Conservation (phyloP, 345 rosid genomes). For the Geranium brycei region DNA sequence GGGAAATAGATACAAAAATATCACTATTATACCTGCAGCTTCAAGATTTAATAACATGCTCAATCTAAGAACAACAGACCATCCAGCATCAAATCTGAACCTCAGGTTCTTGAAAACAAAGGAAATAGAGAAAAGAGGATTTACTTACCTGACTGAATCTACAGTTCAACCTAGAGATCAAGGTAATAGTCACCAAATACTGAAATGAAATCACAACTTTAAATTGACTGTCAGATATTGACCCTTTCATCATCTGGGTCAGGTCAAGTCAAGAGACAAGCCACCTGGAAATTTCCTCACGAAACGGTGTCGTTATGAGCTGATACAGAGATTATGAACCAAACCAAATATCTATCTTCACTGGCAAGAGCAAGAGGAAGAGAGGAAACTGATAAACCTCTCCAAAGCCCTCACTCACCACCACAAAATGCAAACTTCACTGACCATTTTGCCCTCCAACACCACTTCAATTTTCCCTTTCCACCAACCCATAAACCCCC, state of each 20-base stretch:
- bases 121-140: background rate
- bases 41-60: background rate
- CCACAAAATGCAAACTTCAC: constrained; percentile 27
- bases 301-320: no score
- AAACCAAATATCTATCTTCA: background rate
- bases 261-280: no score
- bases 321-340: background rate
- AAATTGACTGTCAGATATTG: no score
- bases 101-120: background rate
- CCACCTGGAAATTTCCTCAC: no score
- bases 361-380: background rate
- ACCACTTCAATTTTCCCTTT: constrained; percentile 28
- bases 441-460: constrained; percentile 25
- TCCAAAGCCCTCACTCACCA: constrained; percentile 10
- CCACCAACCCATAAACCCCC: constrained; percentile 12
- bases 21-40: background rate
- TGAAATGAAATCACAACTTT: no score
- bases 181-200: background rate
- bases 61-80: no score
- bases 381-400: constrained; percentile 12
- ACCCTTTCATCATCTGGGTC: no score
- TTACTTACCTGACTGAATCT: background rate
- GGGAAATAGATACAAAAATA: no score
- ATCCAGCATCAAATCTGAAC: background rate
- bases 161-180: background rate